Evolutionary conservation across 768 basidiomycete genomes (phyloP), one percentile per base, ranked within the genome.

Genomic region (Trametes cubensis): DNA sequence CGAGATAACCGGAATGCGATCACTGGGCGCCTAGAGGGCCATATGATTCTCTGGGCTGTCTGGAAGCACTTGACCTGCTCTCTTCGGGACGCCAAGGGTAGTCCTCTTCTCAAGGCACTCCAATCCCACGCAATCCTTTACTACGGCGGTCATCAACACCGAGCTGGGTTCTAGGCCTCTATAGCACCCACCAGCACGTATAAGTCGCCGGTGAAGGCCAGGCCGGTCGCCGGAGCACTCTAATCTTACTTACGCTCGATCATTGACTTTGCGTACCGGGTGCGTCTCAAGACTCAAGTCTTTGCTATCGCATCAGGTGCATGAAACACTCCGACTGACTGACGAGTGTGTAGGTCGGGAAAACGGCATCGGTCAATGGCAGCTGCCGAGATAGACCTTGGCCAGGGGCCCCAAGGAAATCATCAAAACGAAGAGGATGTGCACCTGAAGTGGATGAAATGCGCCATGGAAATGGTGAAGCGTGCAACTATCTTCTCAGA

Each of bases 381-480:
- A 17, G 17, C 42, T 44, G 42, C 42, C 10, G 34, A 34, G 4
- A 34, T 10, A 34, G 34, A 6, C 34, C 34, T 10, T 10, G 10
- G 6, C 6, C 6, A 34, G 5, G 34, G 34, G 34, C 34, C 34
- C 5, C 34, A 34, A 34, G 34, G 10, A 34, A 21, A 20, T 13
- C 7, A 23, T 25, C 10, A 28, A 21, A 60, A 55, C 7, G 61
- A 67, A 6, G 53, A 67, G 7, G 53, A 55, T 7, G 62, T 71
- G 41, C 82, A 85, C 68, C 72, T 78, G n/a, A 66, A 70, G 38
- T 95, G 90, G 88, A 97, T 97, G 94, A 76, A 79, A 52, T 82
- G 87, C 66, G 94, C 95, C 2, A 83, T 96, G 80, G 72, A 72
- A 4, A 95, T 95, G 94, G 94, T 88, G 18, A 28, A 66, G 69